A percentile compares a stretch with the other conserved stretches of the same genome.
Evolutionary conservation across 352 stramenopile species (phyloP).

Genomic region (Detonula confervacea): DNA sequence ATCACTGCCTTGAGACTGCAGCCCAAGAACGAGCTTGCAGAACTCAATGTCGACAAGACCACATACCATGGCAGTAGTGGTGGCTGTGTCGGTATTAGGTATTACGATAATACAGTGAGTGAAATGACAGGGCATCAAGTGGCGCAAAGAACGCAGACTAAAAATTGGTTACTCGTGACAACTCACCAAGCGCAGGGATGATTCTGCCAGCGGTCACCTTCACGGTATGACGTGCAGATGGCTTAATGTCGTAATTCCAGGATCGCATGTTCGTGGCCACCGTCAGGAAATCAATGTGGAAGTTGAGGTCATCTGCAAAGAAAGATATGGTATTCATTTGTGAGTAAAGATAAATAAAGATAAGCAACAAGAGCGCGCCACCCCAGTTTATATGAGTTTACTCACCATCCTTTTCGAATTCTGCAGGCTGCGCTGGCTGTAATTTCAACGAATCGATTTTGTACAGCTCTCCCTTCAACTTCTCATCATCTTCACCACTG

Average conservation of each 20-base stretch:
- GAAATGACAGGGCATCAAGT: no score
- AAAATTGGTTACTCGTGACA: background rate
- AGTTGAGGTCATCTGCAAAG: conserved; percentile 62
- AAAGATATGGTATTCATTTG: background rate
- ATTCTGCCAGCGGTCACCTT: conserved; percentile 99
- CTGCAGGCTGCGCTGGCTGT: conserved; percentile 79
- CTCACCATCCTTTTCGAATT: conserved; percentile 95
- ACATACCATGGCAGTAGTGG: conserved; percentile 95
- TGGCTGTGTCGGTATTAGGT: no score
- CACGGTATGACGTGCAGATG: conserved; percentile 93
- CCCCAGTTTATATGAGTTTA: no score
- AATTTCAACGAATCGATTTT: conserved; percentile 65
- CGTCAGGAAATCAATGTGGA: conserved; percentile 94
- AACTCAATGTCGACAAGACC: conserved; percentile 97
- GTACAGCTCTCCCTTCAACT: conserved; percentile 70
- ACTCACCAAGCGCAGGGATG: conserved; percentile 93
- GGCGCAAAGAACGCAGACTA: no score
- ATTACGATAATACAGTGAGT: no score
- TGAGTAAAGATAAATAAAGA: background rate
- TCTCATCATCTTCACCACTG: conserved; percentile 62
- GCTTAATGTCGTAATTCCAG: conserved; percentile 94
- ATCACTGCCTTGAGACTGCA: conserved; percentile 64
- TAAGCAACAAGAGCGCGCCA: background rate
- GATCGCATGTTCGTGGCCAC: conserved; percentile 93
- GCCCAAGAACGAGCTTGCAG: conserved; percentile 87